phyloP scores from a whole-genome alignment of 805 yeast genomes.

The Sungouiella blattae region DNA sequence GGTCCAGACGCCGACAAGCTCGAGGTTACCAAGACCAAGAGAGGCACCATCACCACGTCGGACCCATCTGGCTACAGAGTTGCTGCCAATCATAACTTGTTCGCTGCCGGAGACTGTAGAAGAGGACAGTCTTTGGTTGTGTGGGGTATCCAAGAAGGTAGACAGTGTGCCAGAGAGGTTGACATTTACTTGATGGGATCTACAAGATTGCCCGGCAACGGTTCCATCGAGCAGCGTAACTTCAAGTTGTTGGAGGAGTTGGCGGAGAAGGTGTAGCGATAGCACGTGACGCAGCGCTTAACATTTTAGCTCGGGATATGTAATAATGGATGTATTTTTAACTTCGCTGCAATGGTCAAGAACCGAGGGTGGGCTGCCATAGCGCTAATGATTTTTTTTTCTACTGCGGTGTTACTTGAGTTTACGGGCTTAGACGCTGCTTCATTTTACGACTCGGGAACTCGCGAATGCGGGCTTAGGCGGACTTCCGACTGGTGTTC shows the following conservation, averaged over 20 bases:
- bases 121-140: constrained; percentile 97
- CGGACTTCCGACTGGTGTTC: no score
- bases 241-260: constrained; percentile 73
- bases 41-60: constrained; percentile 78
- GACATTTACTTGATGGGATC: constrained; percentile 75
- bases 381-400: no score
- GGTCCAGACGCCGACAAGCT: constrained; percentile 90
- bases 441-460: no score
- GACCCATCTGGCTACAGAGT: constrained; percentile 67
- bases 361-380: no score
- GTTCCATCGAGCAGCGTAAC: constrained; percentile 85
- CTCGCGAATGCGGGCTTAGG: no score
- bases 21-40: constrained; percentile 62
- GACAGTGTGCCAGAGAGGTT: constrained; percentile 96
- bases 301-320: no score
- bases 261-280: constrained; percentile 54
- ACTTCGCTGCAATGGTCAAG: no score
- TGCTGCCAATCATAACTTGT: constrained; percentile 58
- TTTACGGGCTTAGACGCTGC: no score
- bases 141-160: constrained; percentile 99
- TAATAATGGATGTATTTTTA: no score
- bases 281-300: no score
- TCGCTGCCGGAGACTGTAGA: constrained; percentile 98
- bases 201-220: constrained; percentile 88
- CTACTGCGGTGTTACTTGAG: no score